Evolutionary conservation across 1,284 basidiomycete genomes (phyloP).

Genomic region (Cryptococcus sp.): DNA sequence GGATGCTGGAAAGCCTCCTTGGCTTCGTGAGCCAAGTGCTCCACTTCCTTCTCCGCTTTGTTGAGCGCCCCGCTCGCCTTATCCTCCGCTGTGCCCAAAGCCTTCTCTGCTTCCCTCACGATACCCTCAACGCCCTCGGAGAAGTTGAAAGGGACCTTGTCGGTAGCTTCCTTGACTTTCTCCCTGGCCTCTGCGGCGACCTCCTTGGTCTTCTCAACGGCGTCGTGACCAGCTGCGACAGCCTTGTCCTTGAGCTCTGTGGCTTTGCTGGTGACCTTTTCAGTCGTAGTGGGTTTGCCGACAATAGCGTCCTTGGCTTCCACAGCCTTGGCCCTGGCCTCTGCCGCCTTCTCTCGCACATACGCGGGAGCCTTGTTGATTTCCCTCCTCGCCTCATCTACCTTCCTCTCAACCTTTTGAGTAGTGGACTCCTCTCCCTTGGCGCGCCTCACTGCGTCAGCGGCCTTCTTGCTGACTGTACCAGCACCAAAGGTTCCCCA

Average conservation of each 20-base stretch:
- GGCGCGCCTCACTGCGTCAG: constrained; percentile 41
- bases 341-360: constrained; percentile 60
- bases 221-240: constrained; percentile 29
- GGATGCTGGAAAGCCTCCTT: constrained; percentile 27
- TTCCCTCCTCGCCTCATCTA: constrained; percentile 55
- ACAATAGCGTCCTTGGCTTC: constrained; percentile 12
- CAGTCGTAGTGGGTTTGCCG: constrained; percentile 15
- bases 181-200: constrained; percentile 31
- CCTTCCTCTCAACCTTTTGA: constrained; percentile 39
- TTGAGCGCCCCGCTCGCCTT: constrained; percentile 17
- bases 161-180: constrained; percentile 33
- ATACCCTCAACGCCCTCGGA: constrained; percentile 68
- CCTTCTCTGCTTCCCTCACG: constrained; percentile 65
- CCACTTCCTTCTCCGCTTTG: constrained; percentile 28
- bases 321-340: constrained; percentile 16
- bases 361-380: constrained; percentile 48
- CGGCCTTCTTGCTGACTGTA: constrained; percentile 63
- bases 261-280: constrained; percentile 33
- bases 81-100: constrained; percentile 32
- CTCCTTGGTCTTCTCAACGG: constrained; percentile 33
- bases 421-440: constrained; percentile 54
- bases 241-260: constrained; percentile 38
- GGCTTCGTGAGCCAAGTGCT: constrained; percentile 25
- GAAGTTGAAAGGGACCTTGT: constrained; percentile 59
- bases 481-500: constrained; percentile 64